Evolutionary conservation across 2,329 filamentous ascomycete genomes (phyloP).

Genomic region (Alternaria sp.): DNA sequence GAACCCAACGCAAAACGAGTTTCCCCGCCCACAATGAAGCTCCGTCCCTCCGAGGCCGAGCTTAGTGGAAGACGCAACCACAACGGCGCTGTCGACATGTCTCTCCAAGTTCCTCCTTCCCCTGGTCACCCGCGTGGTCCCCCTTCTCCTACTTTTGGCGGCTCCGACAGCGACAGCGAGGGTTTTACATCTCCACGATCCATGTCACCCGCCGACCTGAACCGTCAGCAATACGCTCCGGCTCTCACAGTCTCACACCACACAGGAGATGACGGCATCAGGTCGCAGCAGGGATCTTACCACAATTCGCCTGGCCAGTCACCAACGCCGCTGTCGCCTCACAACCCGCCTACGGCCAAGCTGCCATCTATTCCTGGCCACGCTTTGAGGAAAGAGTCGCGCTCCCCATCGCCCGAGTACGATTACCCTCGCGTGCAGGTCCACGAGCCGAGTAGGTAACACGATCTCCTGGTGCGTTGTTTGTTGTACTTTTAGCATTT

Average conservation of each 20-base stretch:
- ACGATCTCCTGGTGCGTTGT: slow-evolving; percentile 33
- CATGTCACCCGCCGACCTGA: slow-evolving; percentile 36
- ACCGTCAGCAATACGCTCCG: slow-evolving; percentile 38
- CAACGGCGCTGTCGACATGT: slow-evolving; percentile 47
- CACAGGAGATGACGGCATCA: slow-evolving; percentile 23
- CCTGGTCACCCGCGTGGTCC: slow-evolving; percentile 32
- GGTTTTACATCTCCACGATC: slow-evolving; percentile 31
- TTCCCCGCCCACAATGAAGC: slow-evolving; percentile 37
- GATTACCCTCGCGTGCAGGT: slow-evolving; percentile 27
- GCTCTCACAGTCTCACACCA: slow-evolving; percentile 38
- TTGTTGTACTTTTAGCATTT: slow-evolving; percentile 37
- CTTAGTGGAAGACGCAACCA: slow-evolving; percentile 47
- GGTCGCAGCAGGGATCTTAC: slow-evolving; percentile 43
- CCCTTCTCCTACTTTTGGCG: slow-evolving; percentile 34
- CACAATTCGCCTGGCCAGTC: slow-evolving; percentile 35
- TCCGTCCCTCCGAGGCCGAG: slow-evolving; percentile 49
- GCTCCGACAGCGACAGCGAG: slow-evolving; percentile 41
- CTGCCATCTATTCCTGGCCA: slow-evolving; percentile 37
- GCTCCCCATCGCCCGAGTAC: slow-evolving; percentile 30
- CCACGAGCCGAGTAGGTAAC: slow-evolving; percentile 45
- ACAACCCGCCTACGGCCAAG: slow-evolving; percentile 34
- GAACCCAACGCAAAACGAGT: slow-evolving; percentile 30
- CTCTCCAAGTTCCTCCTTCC: slow-evolving; percentile 43
- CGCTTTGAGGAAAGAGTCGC: slow-evolving; percentile 31
- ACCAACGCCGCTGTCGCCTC: slow-evolving; percentile 35